These are phyloP conservation scores for Lachancea nothofagi DNA, from an alignment of 805 yeast genomes.

Conservation along the genomic window DNA sequence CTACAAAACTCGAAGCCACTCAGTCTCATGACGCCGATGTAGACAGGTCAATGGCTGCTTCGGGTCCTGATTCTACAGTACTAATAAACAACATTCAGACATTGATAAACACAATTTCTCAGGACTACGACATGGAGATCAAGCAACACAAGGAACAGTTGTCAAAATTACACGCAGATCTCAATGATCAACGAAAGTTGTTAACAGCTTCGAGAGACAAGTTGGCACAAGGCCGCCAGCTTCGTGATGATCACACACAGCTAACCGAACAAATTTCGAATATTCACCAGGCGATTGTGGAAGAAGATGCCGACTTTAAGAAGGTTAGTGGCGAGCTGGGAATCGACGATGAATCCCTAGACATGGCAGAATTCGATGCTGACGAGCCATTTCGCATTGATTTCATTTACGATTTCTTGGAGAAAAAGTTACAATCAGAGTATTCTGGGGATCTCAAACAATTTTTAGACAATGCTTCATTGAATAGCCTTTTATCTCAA, in stretches of 20 bases:
- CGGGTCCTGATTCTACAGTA: slow-evolving; percentile 25
- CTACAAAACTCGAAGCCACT: slow-evolving; percentile 15
- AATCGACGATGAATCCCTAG: slow-evolving; percentile 30
- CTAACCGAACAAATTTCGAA: slow-evolving; percentile 53
- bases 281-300: slow-evolving; percentile 56
- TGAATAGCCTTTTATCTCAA: slow-evolving; percentile 21
- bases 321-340: slow-evolving; percentile 37
- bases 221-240: slow-evolving; percentile 29
- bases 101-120: slow-evolving; percentile 47
- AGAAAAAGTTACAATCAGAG: slow-evolving; percentile 33
- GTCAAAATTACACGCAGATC: slow-evolving; percentile 44
- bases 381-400: slow-evolving; percentile 85
- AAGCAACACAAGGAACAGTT: slow-evolving; percentile 47
- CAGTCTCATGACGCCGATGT: background rate
- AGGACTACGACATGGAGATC: slow-evolving; percentile 55
- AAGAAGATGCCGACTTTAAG: slow-evolving; percentile 54
- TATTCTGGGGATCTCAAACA: slow-evolving; percentile 29
- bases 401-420: slow-evolving; percentile 52
- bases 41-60: slow-evolving; percentile 1
- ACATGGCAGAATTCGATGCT: slow-evolving; percentile 63
- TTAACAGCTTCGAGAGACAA: slow-evolving; percentile 25
- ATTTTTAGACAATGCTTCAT: slow-evolving; percentile 20
- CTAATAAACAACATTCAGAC: slow-evolving; percentile 45
- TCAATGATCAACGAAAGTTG: slow-evolving; percentile 21
- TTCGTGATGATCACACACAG: slow-evolving; percentile 51